A percentile compares a stretch with the other conserved stretches of the same genome.
These are phyloP conservation scores for Fusarium albidum DNA, from an alignment of 2,329 filamentous ascomycete species.

Conservation along the genomic window DNA sequence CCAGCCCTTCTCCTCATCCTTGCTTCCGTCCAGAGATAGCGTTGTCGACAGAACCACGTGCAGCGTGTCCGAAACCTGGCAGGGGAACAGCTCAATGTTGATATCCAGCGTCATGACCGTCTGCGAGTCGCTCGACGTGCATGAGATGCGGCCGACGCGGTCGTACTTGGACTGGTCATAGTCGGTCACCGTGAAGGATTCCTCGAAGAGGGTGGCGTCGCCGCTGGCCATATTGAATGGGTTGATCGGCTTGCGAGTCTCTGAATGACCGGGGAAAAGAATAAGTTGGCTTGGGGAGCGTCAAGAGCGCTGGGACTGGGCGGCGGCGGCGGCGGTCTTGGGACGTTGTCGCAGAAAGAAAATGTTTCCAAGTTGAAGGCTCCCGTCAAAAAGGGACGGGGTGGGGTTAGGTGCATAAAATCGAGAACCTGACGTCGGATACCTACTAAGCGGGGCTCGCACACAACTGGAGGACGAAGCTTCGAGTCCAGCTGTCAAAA, in stretches of 20 bases:
- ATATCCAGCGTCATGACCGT: constrained; percentile 88
- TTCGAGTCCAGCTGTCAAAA: background rate
- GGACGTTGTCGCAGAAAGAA: constrained; percentile 28
- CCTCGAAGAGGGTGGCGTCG: constrained; percentile 93
- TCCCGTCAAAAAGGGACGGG: constrained; percentile 35
- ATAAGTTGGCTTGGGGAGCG: background rate
- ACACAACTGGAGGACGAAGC: constrained; percentile 9
- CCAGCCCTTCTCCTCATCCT: constrained; percentile 82
- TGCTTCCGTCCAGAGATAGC: constrained; percentile 84
- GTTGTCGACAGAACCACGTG: constrained; percentile 86
- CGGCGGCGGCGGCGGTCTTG: constrained; percentile 3
- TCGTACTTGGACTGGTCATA: constrained; percentile 92
- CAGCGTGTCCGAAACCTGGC: constrained; percentile 76
- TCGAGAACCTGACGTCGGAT: constrained; percentile 16
- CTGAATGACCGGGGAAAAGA: background rate
- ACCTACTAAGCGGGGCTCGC: constrained; percentile 38
- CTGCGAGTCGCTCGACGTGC: constrained; percentile 76
- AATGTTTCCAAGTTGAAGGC: constrained; percentile 30
- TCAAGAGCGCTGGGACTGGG: background rate
- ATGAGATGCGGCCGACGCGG: constrained; percentile 86
- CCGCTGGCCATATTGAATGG: constrained; percentile 53
- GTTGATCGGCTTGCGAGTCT: background rate
- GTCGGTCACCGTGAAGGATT: constrained; percentile 83
- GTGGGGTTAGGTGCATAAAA: constrained; percentile 34
- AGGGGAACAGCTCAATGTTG: constrained; percentile 91